Conservation (phyloP, 495 filamentous ascomycete species). For the Neurospora sp. region DNA sequence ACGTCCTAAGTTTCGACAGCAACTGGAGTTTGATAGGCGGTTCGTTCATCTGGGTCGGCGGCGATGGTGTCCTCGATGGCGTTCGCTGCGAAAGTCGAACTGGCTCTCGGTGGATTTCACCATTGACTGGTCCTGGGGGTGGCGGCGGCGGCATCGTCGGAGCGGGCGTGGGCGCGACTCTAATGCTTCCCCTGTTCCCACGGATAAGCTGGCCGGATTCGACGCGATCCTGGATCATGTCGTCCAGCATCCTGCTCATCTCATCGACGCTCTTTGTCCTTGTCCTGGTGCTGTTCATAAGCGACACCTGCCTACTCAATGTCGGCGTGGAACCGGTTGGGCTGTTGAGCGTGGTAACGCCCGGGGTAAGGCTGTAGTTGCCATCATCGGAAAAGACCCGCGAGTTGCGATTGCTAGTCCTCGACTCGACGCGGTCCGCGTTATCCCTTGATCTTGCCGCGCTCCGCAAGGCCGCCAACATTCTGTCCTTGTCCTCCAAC, state of each 20-base stretch:
- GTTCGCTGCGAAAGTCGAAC: not conserved
- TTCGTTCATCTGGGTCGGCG: slow-evolving; percentile 2
- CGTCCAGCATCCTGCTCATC: slow-evolving; percentile 80
- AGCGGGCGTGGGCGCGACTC: slow-evolving; percentile 26
- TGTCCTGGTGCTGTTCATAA: slow-evolving; percentile 24
- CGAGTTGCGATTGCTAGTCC: slow-evolving; percentile 35
- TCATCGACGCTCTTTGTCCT: slow-evolving; percentile 66
- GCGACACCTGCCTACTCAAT: slow-evolving; percentile 24
- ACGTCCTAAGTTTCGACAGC: slow-evolving; percentile 21
- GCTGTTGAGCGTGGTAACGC: slow-evolving; percentile 23
- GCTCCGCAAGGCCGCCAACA: slow-evolving; percentile 80
- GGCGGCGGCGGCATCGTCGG: not conserved
- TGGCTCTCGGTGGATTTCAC: not conserved
- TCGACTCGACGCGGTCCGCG: slow-evolving; percentile 48
- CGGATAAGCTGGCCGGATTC: slow-evolving; percentile 57
- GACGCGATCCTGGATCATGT: slow-evolving; percentile 86
- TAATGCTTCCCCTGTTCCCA: slow-evolving; percentile 46
- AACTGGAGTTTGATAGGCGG: slow-evolving; percentile 28
- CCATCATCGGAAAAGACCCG: slow-evolving; percentile 15
- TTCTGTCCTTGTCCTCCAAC: slow-evolving; percentile 91
- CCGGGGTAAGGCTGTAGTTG: slow-evolving; percentile 18
- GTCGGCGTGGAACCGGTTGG: slow-evolving; percentile 27
- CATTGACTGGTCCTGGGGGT: not conserved
- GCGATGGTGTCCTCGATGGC: not conserved
- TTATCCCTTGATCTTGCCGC: slow-evolving; percentile 79